Evolutionary conservation across 2,329 filamentous ascomycete species (phyloP).

Genomic region (Pyricularia sp.): DNA sequence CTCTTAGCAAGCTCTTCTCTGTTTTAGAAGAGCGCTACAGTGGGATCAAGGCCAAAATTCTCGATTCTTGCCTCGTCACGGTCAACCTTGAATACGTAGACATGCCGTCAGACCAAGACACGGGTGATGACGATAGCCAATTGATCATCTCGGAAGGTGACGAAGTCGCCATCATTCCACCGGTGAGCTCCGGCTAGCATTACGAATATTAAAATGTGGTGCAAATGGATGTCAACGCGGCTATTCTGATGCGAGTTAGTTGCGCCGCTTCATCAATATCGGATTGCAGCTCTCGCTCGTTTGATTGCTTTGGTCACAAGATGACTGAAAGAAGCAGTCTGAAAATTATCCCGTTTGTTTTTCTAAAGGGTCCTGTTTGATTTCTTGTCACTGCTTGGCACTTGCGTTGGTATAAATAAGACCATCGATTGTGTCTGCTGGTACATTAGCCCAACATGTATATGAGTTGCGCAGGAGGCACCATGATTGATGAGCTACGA

Average conservation of each 20-base stretch:
- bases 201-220: not conserved
- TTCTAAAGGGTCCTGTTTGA: not conserved
- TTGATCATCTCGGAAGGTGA: constrained; percentile 60
- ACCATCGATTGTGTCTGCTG: not conserved
- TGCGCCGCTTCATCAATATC: too few relatives aligned
- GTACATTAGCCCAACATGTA: not conserved
- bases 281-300: too few relatives aligned
- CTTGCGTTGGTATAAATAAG: not conserved
- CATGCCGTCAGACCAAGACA: constrained; percentile 35
- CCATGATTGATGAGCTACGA: not conserved
- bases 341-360: not conserved
- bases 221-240: too few relatives aligned
- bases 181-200: constrained; percentile 71
- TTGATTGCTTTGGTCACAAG: not conserved
- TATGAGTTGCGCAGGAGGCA: not conserved
- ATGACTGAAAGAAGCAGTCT: not conserved
- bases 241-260: not conserved
- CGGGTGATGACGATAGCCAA: constrained; percentile 27
- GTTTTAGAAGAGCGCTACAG: constrained; percentile 59
- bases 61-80: constrained; percentile 67
- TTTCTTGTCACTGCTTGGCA: not conserved
- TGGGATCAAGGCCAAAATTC: constrained; percentile 58
- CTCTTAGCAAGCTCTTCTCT: constrained; percentile 53
- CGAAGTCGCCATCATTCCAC: constrained; percentile 81
- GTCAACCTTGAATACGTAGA: constrained; percentile 78